These are phyloP conservation scores for Rhodotorula diobovata DNA, from an alignment of 768 basidiomycete species.

Conservation along the genomic window DNA sequence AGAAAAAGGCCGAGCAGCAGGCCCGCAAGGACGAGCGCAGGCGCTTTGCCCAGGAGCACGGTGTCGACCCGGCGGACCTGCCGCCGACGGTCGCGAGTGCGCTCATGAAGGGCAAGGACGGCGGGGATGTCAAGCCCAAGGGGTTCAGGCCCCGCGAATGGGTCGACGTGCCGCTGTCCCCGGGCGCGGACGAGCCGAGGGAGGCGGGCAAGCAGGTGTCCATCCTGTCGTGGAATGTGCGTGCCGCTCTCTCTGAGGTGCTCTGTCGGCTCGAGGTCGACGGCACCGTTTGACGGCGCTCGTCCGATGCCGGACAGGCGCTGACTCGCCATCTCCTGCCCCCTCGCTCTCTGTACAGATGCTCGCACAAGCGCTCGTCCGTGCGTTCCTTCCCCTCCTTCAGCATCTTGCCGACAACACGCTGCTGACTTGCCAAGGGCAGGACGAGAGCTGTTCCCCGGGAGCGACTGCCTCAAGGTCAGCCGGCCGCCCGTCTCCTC, in stretches of 20 bases:
- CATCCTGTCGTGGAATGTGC: slow-evolving; percentile 36
- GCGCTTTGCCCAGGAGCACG: slow-evolving; percentile 14
- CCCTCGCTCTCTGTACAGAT: slow-evolving; percentile 15
- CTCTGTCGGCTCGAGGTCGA: not conserved
- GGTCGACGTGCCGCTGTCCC: slow-evolving; percentile 7
- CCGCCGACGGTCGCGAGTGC: slow-evolving; percentile 9
- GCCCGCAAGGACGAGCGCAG: slow-evolving; percentile 21
- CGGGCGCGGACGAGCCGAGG: not conserved
- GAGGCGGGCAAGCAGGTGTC: slow-evolving; percentile 13
- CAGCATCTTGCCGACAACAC: no score
- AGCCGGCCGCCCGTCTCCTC: not conserved
- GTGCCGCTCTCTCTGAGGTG: not conserved
- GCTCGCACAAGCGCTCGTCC: slow-evolving; percentile 39
- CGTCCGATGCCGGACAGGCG: no score
- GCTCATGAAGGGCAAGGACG: not conserved
- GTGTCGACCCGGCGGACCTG: slow-evolving; percentile 22
- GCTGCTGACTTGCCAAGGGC: not conserved
- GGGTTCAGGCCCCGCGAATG: slow-evolving; percentile 30
- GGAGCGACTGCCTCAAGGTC: slow-evolving; percentile 27
- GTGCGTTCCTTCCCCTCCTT: not conserved
- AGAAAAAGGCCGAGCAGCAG: slow-evolving; percentile 30
- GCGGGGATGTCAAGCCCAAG: not conserved
- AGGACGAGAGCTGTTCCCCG: slow-evolving; percentile 28
- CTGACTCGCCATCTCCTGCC: not conserved
- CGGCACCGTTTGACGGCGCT: no score